A percentile compares a stretch with the other conserved stretches of the same genome.
Evolutionary conservation across 2,329 filamentous ascomycete genomes (phyloP).

Genomic region (Pseudogymnoascus sp.): DNA sequence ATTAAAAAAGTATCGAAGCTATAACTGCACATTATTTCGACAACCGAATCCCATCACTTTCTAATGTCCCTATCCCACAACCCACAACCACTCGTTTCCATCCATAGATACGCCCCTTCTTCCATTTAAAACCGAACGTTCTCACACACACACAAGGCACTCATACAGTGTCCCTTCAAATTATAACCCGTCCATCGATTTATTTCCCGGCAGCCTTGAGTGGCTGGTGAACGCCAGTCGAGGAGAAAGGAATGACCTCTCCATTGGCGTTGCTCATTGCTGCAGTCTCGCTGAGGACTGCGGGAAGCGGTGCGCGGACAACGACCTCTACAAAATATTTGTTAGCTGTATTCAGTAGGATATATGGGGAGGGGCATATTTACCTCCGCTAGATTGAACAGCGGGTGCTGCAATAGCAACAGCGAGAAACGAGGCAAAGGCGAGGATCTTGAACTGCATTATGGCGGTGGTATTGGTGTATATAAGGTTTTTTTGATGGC

Average conservation of each 20-base stretch:
- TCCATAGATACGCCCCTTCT: not conserved
- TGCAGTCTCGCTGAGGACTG: not conserved
- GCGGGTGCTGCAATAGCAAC: not conserved
- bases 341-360: not conserved
- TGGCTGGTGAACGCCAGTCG: not conserved
- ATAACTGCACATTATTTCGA: slow-evolving; percentile 3
- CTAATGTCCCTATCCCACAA: not conserved
- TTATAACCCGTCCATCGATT: not conserved
- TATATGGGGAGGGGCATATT: not conserved
- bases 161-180: not conserved
- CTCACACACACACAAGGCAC: not conserved
- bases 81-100: not conserved
- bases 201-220: not conserved
- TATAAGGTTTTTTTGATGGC: not conserved
- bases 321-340: not conserved
- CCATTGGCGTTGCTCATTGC: not conserved
- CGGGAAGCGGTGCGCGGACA: not conserved
- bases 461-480: not conserved
- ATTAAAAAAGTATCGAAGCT: not conserved
- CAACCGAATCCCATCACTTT: not conserved
- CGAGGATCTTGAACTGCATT: slow-evolving; percentile 2
- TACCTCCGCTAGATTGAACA: not conserved
- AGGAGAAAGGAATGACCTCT: not conserved
- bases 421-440: not conserved
- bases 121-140: not conserved